Evolutionary conservation across 805 yeast species (phyloP).

Genomic region (Ascoidea rubescens): DNA sequence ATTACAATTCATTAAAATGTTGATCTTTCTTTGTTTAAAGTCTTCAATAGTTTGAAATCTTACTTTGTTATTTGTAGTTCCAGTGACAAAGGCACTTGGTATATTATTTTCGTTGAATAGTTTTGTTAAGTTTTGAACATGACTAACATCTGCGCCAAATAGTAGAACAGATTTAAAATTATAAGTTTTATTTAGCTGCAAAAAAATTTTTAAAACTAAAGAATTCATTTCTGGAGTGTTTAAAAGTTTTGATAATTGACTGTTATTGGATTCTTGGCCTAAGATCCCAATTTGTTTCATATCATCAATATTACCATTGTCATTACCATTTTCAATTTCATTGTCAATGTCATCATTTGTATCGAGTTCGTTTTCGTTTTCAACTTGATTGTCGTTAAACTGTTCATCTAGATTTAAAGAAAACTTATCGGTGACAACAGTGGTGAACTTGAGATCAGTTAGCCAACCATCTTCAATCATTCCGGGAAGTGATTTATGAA

Average conservation of each 20-base stretch:
- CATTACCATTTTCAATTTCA: slow-evolving; percentile 10
- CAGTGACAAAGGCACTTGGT: slow-evolving; percentile 58
- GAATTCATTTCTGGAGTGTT: slow-evolving; percentile 41
- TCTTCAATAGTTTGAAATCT: slow-evolving; percentile 39
- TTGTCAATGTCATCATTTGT: neutral
- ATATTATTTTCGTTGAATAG: slow-evolving; percentile 46
- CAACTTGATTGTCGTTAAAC: slow-evolving; percentile 13
- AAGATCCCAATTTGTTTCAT: no score
- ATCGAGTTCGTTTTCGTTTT: neutral
- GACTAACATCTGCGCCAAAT: slow-evolving; percentile 66
- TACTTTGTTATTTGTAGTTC: slow-evolving; percentile 39
- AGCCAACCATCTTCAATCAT: slow-evolving; percentile 62
- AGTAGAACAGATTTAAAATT: slow-evolving; percentile 49
- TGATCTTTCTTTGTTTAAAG: slow-evolving; percentile 47
- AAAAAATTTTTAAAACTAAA: slow-evolving; percentile 38
- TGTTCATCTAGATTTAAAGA: slow-evolving; percentile 21
- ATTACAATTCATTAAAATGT: slow-evolving; percentile 75
- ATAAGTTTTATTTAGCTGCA: slow-evolving; percentile 25
- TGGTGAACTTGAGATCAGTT: slow-evolving; percentile 52
- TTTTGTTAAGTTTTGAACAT: slow-evolving; percentile 39
- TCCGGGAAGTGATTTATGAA: slow-evolving; percentile 45
- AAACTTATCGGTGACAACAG: slow-evolving; percentile 28
- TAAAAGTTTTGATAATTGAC: slow-evolving; percentile 37
- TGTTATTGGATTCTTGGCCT: slow-evolving; percentile 23
- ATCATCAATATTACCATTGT: slow-evolving; percentile 27